Base-by-base conservation (phyloP, 768 basidiomycete species). In the Postia placenta region DNA sequence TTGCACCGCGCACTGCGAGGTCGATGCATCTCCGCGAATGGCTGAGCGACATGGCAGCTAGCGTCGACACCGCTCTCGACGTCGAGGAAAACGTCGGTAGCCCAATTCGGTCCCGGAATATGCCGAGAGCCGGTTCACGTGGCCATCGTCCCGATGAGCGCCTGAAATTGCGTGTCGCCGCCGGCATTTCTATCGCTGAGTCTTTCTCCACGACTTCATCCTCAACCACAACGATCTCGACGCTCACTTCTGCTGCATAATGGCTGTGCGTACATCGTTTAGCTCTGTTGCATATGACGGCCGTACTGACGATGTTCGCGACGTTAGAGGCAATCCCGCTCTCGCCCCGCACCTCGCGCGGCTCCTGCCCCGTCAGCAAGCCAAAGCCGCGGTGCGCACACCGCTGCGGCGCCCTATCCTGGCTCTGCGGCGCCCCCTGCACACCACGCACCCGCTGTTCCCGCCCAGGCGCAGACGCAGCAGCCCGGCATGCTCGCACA, bases 401-500 rank as follows among this genome's bases (percentile, higher is more conserved):
- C 69, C 3, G 69, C 79, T n/a, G 62, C 76, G 5, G 69, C 75
- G 54, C 69, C 75, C 4, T 60, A 63, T 25, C 57, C 67, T 14
- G 58, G 61, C 14, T 51, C 62, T 5, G 36, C 63, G 7, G 79
- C 52, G 60, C 78, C 41, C 53, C 64, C 46, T 67, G 71, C 53
- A 65, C 71, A 56, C 27, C 63, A 66, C 20, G 64, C 67, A 1
- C 66, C 70, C 7, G 64, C 70, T 0, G 63, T 59, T 0, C 64
- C 67, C 6, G 36, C 67, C 24, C 63, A 64, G 46, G 50, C 58
- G 11, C 54, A 66, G 23, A 65, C 75, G 1, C 60, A 73, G 51
- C 71, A 76, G 53, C 89, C 90, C 1, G 89, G 90, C 12, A 72
- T 92, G 76, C 48, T 92, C 15, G 75, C 80, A 0, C 85, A 88